Evolutionary conservation across 441 rosid species (phyloP), one percentile per base, ranked within the genome.

Genomic region (Codiaeum variegatum): DNA sequence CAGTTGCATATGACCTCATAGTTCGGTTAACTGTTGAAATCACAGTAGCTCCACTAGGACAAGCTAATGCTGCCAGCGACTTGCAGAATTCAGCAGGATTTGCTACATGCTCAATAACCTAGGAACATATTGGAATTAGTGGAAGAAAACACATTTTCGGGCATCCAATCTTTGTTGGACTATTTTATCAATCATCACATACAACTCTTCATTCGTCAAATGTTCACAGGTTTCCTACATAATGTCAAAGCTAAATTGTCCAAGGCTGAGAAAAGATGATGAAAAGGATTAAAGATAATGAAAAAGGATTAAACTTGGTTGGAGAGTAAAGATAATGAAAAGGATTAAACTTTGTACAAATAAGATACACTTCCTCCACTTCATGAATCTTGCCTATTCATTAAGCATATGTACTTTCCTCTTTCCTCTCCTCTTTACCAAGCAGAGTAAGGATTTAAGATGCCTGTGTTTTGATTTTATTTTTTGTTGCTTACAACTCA

Each of bases 61-160:
- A 51, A 16, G 88, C 87, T 83, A 95, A 73, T 21, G 90, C 90
- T 36, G 96, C 79, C 79, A 93, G 80, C 15, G 98, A 91, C 82
- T 87, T 88, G 86, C 98, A 90, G 85, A 95, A 95, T 73, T 90
- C 96, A 74, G 91, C 87, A 62, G 98, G 95, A 77, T 93, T 76
- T 11, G 96, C 96, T 70, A 95, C 98, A 28, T 93, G 99, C 91
- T 95, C 97, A 69, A 95, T 89, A 72, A 95, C 95, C 98, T 95
- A 71, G 13, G 60, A n/a, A n/a, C n/a, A n/a, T n/a, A n/a, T 54
- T 7, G 23, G 40, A 40, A 11, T 42, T 6, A 51, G 40, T 46
- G 26, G 23, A 64, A 3, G 36, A 21, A 74, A 38, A 52, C 9
- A 2, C 63, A 34, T 10, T 28, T 29, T 32, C 19, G 16, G 38